Evolutionary conservation across 495 filamentous ascomycete species (phyloP).

Genomic region (Annulohypoxylon maeteangense): DNA sequence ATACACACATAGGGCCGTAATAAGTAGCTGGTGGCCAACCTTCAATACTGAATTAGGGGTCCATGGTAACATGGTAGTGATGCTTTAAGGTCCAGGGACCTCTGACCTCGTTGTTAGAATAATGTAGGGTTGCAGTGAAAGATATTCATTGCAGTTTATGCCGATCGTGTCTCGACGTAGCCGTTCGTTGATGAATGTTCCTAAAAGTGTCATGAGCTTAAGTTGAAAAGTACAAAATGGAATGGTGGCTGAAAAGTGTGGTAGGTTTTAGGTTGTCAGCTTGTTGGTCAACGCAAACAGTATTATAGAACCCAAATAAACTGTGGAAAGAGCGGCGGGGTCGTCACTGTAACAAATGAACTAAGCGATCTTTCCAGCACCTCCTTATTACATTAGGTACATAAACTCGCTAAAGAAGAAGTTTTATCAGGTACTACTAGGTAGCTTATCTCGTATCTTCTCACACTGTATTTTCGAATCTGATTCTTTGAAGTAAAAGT

Average conservation of each 20-base stretch:
- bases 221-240: constrained; percentile 12
- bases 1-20: constrained; percentile 2
- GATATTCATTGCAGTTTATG: constrained; percentile 23
- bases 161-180: constrained; percentile 21
- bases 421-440: no score
- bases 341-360: background rate
- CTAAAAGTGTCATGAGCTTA: constrained; percentile 24
- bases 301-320: background rate
- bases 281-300: constrained; percentile 21
- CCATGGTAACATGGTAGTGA: constrained; percentile 23
- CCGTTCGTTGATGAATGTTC: constrained; percentile 9
- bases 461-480: constrained; percentile 20
- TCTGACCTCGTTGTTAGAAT: constrained; percentile 20
- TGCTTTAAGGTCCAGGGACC: constrained; percentile 24
- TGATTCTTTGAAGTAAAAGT: background rate
- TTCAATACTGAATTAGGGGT: constrained; percentile 25
- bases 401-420: constrained; percentile 1
- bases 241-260: constrained; percentile 8
- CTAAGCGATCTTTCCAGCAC: background rate
- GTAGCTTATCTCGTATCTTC: background rate
- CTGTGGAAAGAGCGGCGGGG: constrained; percentile 10
- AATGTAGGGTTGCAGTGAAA: constrained; percentile 35
- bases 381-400: constrained; percentile 10
- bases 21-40: constrained; percentile 20
- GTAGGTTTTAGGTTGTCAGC: background rate